Evolutionary conservation across 208 protist species (phyloP), one percentile per base, ranked within the genome.

Genomic region (Crithidia thermophila): DNA sequence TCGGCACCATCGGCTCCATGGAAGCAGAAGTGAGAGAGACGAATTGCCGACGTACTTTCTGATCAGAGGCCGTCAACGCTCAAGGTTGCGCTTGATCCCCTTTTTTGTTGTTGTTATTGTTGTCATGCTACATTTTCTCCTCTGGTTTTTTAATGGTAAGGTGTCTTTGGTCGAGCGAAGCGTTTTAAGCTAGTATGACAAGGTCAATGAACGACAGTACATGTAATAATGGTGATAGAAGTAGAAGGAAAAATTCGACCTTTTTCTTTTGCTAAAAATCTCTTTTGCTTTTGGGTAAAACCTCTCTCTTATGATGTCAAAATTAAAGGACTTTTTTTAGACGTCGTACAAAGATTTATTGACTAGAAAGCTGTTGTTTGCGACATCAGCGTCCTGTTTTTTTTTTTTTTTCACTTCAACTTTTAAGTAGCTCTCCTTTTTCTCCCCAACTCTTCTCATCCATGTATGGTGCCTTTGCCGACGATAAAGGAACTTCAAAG

Each of bases 1-100:
- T 91, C 79, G 9, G 88, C 88, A 7, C 84, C 73, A 4, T 89
- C 77, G 61, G 88, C 88, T 0, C 72, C 75, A 25, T 74, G 79
- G 47, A 90, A 89, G 69, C 81, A 66, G 10, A 62, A 75, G 18
- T 7, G 7, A 8, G 10, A 25, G 13, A n/a, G 0, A n/a, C 21
- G 11, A 45, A 20, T 9, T 43, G 47, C 5, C n/a, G 25, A 0
- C 33, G 21, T 56, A 16, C 20, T 33, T 14, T 46, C 5, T 46
- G 9, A 10, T 34, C 18, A 8, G 25, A n/a, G n/a, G n/a, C n/a
- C n/a, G n/a, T n/a, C n/a, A n/a, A n/a, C n/a, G n/a, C n/a, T n/a
- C 21, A 6, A 52, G 30, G 8, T 21, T 45, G 9, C 31, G 11
- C 16, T 20, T 18, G 25, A n/a, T 55, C n/a, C 25, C 21, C 36